phyloP scores from a whole-genome alignment of 2,329 filamentous ascomycete species.

The Chrysosporium keratinophilum region DNA sequence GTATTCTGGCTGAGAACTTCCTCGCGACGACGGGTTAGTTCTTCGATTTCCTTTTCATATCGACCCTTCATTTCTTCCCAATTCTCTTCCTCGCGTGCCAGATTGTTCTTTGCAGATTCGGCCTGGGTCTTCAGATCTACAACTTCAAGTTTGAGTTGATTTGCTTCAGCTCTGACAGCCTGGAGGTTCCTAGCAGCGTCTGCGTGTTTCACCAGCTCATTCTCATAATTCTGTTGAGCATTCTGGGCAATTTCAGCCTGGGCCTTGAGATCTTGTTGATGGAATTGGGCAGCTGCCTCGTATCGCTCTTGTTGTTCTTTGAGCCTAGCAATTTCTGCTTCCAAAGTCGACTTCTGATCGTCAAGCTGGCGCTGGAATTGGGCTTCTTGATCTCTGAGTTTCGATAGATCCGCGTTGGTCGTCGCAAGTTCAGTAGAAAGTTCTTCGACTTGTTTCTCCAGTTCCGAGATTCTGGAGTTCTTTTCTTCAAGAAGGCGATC shows the following conservation, averaged over 20 bases:
- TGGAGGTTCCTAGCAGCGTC: conserved; percentile 85
- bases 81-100: conserved; percentile 72
- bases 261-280: conserved; percentile 82
- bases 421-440: conserved; percentile 69
- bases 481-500: conserved; percentile 66
- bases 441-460: conserved; percentile 74
- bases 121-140: conserved; percentile 67
- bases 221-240: conserved; percentile 91
- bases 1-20: conserved; percentile 85
- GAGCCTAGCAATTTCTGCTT: conserved; percentile 67
- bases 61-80: conserved; percentile 75
- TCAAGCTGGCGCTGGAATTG: conserved; percentile 61
- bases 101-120: conserved; percentile 69
- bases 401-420: conserved; percentile 72
- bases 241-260: conserved; percentile 89
- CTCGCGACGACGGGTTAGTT: conserved; percentile 67
- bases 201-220: conserved; percentile 86
- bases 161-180: conserved; percentile 65
- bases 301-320: conserved; percentile 77
- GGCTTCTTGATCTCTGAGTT: conserved; percentile 67
- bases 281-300: conserved; percentile 66
- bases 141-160: conserved; percentile 68
- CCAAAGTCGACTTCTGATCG: conserved; percentile 69
- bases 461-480: conserved; percentile 65
- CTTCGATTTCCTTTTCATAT: conserved; percentile 72